phyloP scores from a whole-genome alignment of 2,329 filamentous ascomycete genomes.

The Venturia asperata region DNA sequence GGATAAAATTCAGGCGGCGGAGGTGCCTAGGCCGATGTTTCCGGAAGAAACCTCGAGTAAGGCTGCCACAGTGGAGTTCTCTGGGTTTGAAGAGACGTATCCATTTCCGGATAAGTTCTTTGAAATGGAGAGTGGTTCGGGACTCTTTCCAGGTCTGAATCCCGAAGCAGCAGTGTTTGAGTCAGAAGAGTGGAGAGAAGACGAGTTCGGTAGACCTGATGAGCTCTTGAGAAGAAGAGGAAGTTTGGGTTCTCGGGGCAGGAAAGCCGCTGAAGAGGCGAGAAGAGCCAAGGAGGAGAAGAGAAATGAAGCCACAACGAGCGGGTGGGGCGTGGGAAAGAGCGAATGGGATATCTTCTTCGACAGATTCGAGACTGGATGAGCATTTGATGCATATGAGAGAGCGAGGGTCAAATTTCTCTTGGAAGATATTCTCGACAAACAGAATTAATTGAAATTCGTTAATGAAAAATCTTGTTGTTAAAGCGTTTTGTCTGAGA shows the following conservation, averaged over 20 bases:
- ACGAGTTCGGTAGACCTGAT: neutral
- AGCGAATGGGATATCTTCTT: conserved; percentile 6
- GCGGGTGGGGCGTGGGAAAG: neutral
- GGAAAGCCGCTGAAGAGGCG: neutral
- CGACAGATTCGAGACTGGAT: neutral
- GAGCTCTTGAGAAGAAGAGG: neutral
- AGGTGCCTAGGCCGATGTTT: neutral
- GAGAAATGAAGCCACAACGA: neutral
- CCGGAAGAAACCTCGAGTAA: neutral
- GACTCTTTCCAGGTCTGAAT: neutral
- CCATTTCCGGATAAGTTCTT: neutral
- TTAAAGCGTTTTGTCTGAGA: too few relatives aligned
- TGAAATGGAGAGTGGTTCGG: neutral
- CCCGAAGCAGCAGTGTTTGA: neutral
- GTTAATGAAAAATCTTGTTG: neutral
- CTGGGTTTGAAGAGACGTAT: neutral
- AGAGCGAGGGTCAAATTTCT: neutral
- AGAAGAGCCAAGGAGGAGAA: neutral
- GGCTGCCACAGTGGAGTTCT: neutral
- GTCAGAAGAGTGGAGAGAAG: neutral
- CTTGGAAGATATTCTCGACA: neutral
- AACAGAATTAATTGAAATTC: neutral
- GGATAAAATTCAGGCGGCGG: neutral
- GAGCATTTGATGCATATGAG: neutral
- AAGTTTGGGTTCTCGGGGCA: neutral